Base-by-base conservation (phyloP, 2,329 filamentous ascomycete genomes). In the Xylariomycetidae sp. region DNA sequence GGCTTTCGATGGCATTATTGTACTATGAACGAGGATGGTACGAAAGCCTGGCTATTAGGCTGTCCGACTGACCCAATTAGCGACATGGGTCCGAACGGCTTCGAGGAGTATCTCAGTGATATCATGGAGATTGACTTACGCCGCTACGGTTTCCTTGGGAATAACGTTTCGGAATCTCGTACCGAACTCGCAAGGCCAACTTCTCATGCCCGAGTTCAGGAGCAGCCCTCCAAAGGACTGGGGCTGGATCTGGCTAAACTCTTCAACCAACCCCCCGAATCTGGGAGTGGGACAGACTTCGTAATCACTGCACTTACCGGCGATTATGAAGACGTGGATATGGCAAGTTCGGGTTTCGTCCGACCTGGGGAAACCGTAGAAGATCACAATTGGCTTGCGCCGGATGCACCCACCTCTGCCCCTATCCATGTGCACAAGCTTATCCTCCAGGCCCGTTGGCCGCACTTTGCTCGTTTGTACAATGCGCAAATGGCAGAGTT, bases 1-100 rank as follows among this genome's bases (percentile, higher is more conserved):
- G 87, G 85, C n/a, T 97, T 92, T 58, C 80, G 90, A 39, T 98
- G 92, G 92, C 90, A 97, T 59, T 98, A 98, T 57, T 97, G 92
- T 58, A 94, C 88, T 3, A 85, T 96, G 63, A 94, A 96, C 55
- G 82, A 92, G 40, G 87, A 94, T 50, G 90, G 90, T 5, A 96
- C 92, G 6, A 95, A 94, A 56, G 92, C 88, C 6, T 98, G 92
- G 89, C 70, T 98, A 16, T 72, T 98, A n/a, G 92, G 92, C 7
- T 96, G 88, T 51, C 85, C 85, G 3, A 82, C 85, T 4, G 88
- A 95, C 25, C 65, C 72, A 13, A 69, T 74, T 6, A 78, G 80
- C 30, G 82, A 82, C 25, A 68, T 82, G 12, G 82, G 76, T 2
- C 73, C 77, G 11, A 82, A 80, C 37, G 79, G 78, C 4, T 82